phyloP scores from a whole-genome alignment of 1,284 basidiomycete species.

The Boletus subluridellus region DNA sequence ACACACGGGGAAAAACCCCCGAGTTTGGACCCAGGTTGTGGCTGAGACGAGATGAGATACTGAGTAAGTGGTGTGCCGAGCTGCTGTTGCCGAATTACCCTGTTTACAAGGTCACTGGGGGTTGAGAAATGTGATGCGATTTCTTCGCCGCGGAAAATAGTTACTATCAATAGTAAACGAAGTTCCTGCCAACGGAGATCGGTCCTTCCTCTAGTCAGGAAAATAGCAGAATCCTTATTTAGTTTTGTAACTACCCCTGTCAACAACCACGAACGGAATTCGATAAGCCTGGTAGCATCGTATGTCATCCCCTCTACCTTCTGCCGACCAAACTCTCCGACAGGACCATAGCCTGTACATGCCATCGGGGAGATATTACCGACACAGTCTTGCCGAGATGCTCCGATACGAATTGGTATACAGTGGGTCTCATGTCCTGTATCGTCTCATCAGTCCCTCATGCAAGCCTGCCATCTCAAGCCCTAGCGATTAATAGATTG shows the following conservation, averaged over 20 bases:
- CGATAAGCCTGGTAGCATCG: constrained; percentile 92
- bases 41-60: no score
- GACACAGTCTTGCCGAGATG: constrained; percentile 86
- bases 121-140: no score
- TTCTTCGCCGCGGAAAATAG: no score
- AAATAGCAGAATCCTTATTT: no score
- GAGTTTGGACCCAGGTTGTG: no score
- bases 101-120: no score
- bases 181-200: no score
- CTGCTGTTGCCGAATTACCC: no score
- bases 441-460: background rate
- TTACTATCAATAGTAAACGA: no score
- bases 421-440: constrained; percentile 51
- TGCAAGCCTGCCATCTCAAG: background rate
- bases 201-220: no score
- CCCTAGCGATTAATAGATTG: constrained; percentile 85
- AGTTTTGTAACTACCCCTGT: constrained; percentile 59
- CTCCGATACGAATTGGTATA: constrained; percentile 84
- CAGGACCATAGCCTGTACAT: constrained; percentile 69
- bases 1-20: no score
- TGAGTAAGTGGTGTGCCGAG: no score
- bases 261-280: constrained; percentile 72
- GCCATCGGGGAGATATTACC: constrained; percentile 82
- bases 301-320: constrained; percentile 31
- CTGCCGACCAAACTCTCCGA: background rate